phyloP scores from a whole-genome alignment of 306 rosid genomes.

The peach (Prunus persica) region DNA sequence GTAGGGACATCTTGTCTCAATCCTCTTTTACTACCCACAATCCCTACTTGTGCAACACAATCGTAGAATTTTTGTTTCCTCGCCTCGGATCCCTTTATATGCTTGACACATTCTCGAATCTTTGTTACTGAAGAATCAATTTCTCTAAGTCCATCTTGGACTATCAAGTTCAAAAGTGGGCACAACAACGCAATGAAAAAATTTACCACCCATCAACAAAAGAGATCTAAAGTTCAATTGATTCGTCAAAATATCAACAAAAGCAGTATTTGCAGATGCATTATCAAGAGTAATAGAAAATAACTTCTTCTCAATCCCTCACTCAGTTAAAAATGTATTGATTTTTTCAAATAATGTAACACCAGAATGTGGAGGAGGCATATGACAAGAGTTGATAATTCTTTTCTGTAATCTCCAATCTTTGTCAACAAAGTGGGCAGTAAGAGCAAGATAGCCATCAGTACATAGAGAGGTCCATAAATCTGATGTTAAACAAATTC shows the following conservation, averaged over 20 bases:
- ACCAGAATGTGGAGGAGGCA: not conserved
- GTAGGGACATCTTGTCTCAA: not conserved
- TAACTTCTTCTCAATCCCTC: not conserved
- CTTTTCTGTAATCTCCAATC: not conserved
- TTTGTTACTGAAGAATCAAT: not conserved
- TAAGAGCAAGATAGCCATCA: not conserved
- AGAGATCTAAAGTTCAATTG: not conserved
- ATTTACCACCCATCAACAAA: not conserved
- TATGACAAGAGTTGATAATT: not conserved
- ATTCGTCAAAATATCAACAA: not conserved
- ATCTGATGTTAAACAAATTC: not conserved
- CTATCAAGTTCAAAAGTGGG: not conserved
- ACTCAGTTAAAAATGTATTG: not conserved
- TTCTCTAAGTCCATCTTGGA: not conserved
- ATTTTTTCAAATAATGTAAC: not conserved
- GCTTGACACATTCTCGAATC: not conserved
- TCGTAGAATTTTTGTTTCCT: not conserved
- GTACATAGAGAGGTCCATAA: not conserved
- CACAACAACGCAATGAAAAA: not conserved
- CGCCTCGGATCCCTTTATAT: not conserved
- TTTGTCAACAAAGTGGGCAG: not conserved
- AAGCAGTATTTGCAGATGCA: not conserved
- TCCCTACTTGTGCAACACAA: not conserved
- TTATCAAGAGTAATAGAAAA: slow-evolving; percentile 2
- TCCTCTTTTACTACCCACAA: not conserved